These are phyloP conservation scores for Umbellularia californica DNA, from an alignment of 164 flowering plant species.

Conservation along the genomic window DNA sequence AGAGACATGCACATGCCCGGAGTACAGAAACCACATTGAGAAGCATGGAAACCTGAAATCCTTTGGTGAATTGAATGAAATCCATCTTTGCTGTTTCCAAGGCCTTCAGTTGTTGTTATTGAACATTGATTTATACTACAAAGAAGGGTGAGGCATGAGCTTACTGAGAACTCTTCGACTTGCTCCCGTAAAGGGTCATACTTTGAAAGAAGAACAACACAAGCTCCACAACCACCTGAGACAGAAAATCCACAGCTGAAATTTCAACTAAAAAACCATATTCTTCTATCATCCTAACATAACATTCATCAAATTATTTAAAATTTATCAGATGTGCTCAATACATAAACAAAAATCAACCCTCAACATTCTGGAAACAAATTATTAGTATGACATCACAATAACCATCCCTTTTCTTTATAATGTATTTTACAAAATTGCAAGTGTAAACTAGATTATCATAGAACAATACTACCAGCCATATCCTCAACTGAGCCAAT, in stretches of 20 bases:
- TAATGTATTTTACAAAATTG: not conserved
- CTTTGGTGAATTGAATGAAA: conserved; percentile 86
- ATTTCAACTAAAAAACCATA: not conserved
- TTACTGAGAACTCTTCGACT: conserved; percentile 63
- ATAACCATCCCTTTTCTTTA: not conserved
- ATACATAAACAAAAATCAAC: no score
- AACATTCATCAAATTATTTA: not conserved
- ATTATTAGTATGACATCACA: no score
- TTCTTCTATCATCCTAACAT: not conserved
- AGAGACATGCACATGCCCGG: conserved; percentile 95
- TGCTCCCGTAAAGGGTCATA: conserved; percentile 49
- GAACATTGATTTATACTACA: conserved; percentile 77
- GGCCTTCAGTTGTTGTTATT: conserved; percentile 83
- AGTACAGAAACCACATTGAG: conserved; percentile 96
- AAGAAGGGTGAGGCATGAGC: conserved; percentile 86
- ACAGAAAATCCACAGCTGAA: not conserved
- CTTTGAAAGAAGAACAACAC: conserved; percentile 80
- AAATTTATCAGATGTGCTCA: not conserved
- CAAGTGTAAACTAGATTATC: not conserved
- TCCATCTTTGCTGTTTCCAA: conserved; percentile 75
- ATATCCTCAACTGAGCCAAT: not conserved
- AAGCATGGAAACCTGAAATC: conserved; percentile 85
- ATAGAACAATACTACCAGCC: not conserved
- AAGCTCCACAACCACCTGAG: conserved; percentile 97
- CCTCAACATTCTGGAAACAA: not conserved